Base-by-base conservation (phyloP, 2,329 filamentous ascomycete genomes). In the Didymella pomorum region DNA sequence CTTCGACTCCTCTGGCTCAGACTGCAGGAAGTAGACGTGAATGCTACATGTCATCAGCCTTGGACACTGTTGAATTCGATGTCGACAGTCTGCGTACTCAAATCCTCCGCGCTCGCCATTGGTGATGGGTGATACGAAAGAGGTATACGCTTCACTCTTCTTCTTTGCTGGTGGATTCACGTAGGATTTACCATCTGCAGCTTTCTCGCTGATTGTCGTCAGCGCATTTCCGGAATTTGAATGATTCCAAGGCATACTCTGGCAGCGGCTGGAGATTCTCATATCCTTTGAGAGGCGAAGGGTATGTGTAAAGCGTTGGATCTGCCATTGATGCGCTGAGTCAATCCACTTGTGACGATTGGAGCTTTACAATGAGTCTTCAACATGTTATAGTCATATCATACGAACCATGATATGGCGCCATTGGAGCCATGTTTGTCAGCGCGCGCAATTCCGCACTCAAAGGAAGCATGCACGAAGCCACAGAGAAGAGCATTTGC, bases 21-120 rank as follows among this genome's bases (percentile, higher is more conserved):
- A 82, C 70, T 86, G 76, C 26, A 88, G 86, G 76, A 92, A 91
- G 78, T 97, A 97, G 68, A 97, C 88, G 76, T 97, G 93, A 16
- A 96, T 78, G 48, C 73, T 76, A 28, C 25, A 21, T 72, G 5
- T 9, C n/a, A 25, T 62, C 39, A 66, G 37, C 25, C 8, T 31
- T 23, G 18, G 9, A 9, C n/a, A 12, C 11, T 10, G 6, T n/a
- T 16, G 6, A 21, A 1, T 18, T 23, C 8, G 9, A 28, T 2
- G 3, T 2, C 20, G 4, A 8, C 12, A 39, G n/a, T 23, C 23
- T 18, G 25, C 64, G 26, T 60, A 73, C 72, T 97, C 93, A 65
- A 97, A 97, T 11, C 88, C 93, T 35, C 90, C 91, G 6, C 86
- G 83, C 2, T 71, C 75, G 2, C 84, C 87, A 57, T 89, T 90